Evolutionary conservation across 345 rosid genomes (phyloP).

Genomic region (Syzygium grande): DNA sequence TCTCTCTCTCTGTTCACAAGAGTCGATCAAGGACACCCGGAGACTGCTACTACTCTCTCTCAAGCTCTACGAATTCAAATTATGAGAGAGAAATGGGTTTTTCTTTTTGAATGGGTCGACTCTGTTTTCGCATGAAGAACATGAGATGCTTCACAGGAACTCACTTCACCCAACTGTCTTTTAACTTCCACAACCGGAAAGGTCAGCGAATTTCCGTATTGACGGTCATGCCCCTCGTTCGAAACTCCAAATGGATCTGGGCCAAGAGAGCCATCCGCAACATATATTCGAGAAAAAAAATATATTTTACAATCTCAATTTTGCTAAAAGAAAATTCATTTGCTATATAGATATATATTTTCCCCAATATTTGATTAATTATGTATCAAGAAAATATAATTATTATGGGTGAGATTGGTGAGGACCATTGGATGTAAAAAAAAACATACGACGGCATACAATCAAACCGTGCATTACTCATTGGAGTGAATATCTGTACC

Average conservation of each 20-base stretch:
- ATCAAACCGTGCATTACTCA: too few relatives aligned
- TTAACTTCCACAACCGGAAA: background rate
- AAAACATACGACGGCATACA: background rate
- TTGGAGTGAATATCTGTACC: background rate
- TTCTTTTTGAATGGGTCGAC: background rate
- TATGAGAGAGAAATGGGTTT: background rate
- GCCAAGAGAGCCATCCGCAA: background rate
- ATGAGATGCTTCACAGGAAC: background rate
- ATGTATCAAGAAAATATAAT: accelerated
- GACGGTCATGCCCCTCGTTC: background rate
- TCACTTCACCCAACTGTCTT: background rate
- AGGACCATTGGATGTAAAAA: background rate
- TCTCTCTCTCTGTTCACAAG: background rate
- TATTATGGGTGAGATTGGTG: background rate
- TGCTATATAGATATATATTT: background rate
- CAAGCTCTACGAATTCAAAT: background rate
- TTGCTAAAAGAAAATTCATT: background rate
- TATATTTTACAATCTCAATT: background rate
- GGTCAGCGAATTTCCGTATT: background rate
- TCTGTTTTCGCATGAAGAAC: background rate
- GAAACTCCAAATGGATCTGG: background rate
- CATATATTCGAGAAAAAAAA: background rate
- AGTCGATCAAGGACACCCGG: background rate
- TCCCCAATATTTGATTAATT: background rate
- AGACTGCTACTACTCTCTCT: background rate